Evolutionary conservation across 768 basidiomycete genomes (phyloP).

Genomic region (Erythrobasidium yunnanense): DNA sequence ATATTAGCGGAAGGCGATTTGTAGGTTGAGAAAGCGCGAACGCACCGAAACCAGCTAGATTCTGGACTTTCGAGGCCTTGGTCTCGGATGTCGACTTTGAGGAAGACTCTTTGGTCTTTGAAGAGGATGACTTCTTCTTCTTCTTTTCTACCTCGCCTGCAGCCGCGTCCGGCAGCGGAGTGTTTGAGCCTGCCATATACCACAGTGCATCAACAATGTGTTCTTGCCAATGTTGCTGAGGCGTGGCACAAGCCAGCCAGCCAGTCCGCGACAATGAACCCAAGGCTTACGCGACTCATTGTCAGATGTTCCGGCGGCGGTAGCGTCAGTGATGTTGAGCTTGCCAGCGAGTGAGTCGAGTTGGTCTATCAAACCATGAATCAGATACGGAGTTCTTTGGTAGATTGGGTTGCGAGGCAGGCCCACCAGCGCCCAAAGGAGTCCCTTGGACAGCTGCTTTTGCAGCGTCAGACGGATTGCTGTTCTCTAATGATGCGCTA

Average conservation of each 20-base stretch:
- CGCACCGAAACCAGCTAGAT: constrained; percentile 23
- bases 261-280: no score
- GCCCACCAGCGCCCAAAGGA: constrained; percentile 5
- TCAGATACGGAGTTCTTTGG: not conserved
- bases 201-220: no score
- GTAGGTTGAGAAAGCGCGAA: not conserved
- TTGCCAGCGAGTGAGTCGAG: constrained; percentile 15
- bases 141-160: constrained; percentile 21
- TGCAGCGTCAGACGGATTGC: constrained; percentile 10
- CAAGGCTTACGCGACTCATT: constrained; percentile 13
- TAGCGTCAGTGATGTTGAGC: constrained; percentile 23
- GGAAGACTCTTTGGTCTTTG: constrained; percentile 15
- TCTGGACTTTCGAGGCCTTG: constrained; percentile 8
- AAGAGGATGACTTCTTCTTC: constrained; percentile 26
- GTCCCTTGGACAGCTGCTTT: constrained; percentile 23
- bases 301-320: no score
- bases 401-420: not conserved
- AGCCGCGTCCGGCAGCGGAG: constrained; percentile 14
- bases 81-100: constrained; percentile 10
- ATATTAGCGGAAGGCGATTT: not conserved
- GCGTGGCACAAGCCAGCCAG: no score
- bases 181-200: not conserved
- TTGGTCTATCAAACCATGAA: not conserved
- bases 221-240: no score
- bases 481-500: constrained; percentile 17